Base-by-base conservation (phyloP, 306 rosid species). In the Mucuna pruriens region DNA sequence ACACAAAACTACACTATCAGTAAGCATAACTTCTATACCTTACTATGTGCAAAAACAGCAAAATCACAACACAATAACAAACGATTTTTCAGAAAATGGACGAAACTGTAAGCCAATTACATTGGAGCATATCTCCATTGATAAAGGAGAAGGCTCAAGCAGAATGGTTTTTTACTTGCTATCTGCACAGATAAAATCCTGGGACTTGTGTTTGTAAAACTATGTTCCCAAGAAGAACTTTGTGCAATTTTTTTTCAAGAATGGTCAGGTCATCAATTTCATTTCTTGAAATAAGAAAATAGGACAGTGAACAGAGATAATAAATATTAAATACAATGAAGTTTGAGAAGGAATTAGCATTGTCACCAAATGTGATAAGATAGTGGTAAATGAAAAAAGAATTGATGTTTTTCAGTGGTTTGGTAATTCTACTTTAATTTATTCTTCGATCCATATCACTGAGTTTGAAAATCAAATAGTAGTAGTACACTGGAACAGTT, bases 171-270 rank as follows among this genome's bases (percentile, higher is more conserved):
- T n/a, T 34, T 0, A 77, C 65, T 90, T 65, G 45, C 31, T 92
- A 17, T 90, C 71, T 78, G 93, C 97, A 92, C 93, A 89, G 3
- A 94, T 90, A 92, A 90, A 92, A 94, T 88, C 97, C 82, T 84
- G 85, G 80, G 86, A 90, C 76, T 81, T 26, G 81, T 38, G 46
- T 64, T 74, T 36, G n/a, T 12, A 10, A 20, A 82, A 87, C 7
- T 5, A 42, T 66, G 74, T 71, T 84, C 78, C 90, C 88, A 90
- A 64, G 97, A 92, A 90, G 98, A 92, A 76, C 93, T 85, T 20
- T 49, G 90, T 87, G 94, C 97, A 67, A 48, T 9, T 6, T 58
- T 74, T 40, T 33, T 13, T 2, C 5, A 1, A 22, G 0, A 7
- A 11, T 8, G 6, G 39, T 16, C 0, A 15, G 3, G n/a, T 9